phyloP scores from a whole-genome alignment of 306 rosid genomes.

The Lotus japonicus region DNA sequence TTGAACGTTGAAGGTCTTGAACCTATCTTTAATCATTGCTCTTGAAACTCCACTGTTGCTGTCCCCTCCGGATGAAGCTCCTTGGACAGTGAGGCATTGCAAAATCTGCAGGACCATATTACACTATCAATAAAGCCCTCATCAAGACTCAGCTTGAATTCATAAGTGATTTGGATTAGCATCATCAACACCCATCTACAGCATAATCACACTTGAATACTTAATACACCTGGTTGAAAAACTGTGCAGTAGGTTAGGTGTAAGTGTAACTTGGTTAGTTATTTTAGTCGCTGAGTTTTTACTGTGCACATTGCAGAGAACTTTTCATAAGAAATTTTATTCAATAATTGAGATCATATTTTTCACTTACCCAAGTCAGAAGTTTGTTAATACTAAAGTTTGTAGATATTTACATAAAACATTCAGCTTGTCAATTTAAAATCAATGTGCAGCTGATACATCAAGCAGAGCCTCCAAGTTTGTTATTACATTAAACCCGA shows the following conservation, averaged over 20 bases:
- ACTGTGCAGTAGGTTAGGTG: neutral
- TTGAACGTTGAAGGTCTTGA: conserved; percentile 77
- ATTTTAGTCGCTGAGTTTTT: no score
- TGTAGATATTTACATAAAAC: neutral
- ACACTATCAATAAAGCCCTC: neutral
- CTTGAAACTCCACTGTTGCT: conserved; percentile 61
- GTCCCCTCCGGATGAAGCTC: conserved; percentile 45
- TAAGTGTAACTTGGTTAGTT: neutral
- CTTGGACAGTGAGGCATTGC: conserved; percentile 86
- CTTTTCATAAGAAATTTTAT: no score
- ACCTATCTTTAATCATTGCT: conserved; percentile 68
- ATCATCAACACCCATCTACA: neutral
- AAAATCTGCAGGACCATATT: conserved; percentile 53
- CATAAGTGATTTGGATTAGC: conserved; percentile 11
- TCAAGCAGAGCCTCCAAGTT: neutral
- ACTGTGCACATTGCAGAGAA: no score
- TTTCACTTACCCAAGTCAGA: no score
- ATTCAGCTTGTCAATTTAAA: neutral
- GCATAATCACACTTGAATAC: neutral
- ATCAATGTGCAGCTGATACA: neutral
- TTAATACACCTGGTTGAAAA: neutral
- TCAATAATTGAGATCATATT: no score
- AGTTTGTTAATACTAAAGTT: neutral
- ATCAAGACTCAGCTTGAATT: neutral
- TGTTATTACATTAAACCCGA: neutral